These are phyloP conservation scores for Iberis pinnata DNA, from an alignment of 345 rosid species.

Conservation along the genomic window DNA sequence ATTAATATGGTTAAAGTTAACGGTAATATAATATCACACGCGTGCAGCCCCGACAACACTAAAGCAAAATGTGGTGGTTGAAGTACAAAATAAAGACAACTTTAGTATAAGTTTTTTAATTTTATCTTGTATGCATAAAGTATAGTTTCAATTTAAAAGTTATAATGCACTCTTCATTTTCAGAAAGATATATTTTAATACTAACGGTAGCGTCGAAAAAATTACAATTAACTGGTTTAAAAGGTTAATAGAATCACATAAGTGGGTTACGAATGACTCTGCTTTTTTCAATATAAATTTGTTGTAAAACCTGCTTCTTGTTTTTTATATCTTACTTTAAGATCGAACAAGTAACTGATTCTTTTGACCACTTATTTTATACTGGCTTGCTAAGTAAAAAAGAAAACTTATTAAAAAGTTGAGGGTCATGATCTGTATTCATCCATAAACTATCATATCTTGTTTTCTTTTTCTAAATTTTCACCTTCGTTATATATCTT, in stretches of 20 bases:
- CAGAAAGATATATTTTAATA: background rate
- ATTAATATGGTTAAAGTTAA: conserved; percentile 13
- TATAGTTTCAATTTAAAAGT: too few species aligned
- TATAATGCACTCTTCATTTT: background rate
- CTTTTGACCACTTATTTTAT: background rate
- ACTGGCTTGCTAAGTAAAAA: background rate
- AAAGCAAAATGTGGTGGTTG: conserved; percentile 24
- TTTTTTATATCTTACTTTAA: too few species aligned
- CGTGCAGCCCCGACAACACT: conserved; percentile 27
- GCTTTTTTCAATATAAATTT: too few species aligned
- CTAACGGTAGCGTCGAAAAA: background rate
- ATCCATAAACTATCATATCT: too few species aligned
- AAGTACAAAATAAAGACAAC: conserved; percentile 15
- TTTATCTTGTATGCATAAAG: too few species aligned
- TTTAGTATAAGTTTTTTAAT: background rate
- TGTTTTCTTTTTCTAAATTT: too few species aligned
- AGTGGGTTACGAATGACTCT: too few species aligned
- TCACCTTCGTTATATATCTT: too few species aligned
- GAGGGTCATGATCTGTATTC: too few species aligned
- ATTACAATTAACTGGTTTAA: background rate
- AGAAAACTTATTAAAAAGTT: too few species aligned
- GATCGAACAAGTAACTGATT: background rate
- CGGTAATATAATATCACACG: conserved; percentile 24
- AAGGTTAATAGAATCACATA: background rate
- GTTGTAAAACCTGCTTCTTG: too few species aligned